Base-by-base conservation (phyloP, 2,329 filamentous ascomycete genomes). In the Coleophoma cylindrospora region DNA sequence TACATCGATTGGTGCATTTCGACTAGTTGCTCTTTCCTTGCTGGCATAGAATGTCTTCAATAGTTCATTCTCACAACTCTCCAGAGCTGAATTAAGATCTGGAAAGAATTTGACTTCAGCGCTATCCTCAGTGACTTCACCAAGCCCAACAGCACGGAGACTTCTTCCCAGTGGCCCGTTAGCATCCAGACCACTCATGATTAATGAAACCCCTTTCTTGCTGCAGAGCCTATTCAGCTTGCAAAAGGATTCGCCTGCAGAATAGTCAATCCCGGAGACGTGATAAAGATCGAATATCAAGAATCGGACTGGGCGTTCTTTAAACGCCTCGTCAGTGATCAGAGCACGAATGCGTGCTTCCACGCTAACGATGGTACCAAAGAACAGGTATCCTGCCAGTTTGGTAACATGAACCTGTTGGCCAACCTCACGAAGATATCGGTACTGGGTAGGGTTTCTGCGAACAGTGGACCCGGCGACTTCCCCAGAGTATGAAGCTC, bases 301-400 rank as follows among this genome's bases (percentile, higher is more conserved):
- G 65, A 91, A 99, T 57, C 89, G 86, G 64, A 97, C 94, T 0
- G 92, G 91, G 47, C 84, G 80, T 56, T 81, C 74, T 22, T 75
- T 74, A 64, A 96, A 97, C 2, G 84, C 80, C 54, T 92, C 84
- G 32, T 95, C 90, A 27, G 91, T 85, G 43, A 97, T 84, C 33
- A 97, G 72, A 4, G 77, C 82, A 19, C 91, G 82, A 54, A 97
- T 91, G 56, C 87, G 87, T 55, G 89, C 87, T 67, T 99, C 94
- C 0, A 99, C 92, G 44, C 89, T 90, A 48, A 96, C 92, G 57
- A 99, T 96, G 3, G 91, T 97, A 14, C 94, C 94, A 59, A 99
- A 99, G 74, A 99, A 99, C n/a, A 99, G 80, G 63, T 92, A 97
- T 0, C 94, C 92, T 0, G 88, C 86, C 14, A 99, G 78, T 67